These are phyloP conservation scores for Cinnamomum micranthum DNA, from an alignment of 164 flowering plant species.

Conservation along the genomic window DNA sequence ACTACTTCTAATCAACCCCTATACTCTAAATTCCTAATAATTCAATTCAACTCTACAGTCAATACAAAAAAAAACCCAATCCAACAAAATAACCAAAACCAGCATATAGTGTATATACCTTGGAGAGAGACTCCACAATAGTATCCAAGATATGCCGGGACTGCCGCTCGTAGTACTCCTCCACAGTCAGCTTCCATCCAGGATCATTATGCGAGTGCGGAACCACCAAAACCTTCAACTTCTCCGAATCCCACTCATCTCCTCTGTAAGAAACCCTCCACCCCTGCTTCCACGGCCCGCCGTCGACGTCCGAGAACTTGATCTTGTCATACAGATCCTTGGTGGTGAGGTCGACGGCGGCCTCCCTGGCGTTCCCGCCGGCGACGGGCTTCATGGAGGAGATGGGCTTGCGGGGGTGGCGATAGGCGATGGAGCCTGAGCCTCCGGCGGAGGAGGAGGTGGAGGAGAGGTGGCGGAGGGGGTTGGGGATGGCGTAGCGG, in stretches of 20 bases:
- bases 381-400: constrained; percentile 15
- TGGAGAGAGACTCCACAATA: constrained; percentile 76
- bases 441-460: constrained; percentile 29
- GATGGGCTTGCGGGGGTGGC: constrained; percentile 20
- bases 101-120: constrained; percentile 34
- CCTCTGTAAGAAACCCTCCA: constrained; percentile 79
- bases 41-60: too few relatives aligned
- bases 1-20: too few relatives aligned
- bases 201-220: constrained; percentile 99
- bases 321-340: constrained; percentile 86
- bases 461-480: constrained; percentile 18
- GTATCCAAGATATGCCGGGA: constrained; percentile 80
- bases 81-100: neutral
- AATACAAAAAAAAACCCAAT: neutral
- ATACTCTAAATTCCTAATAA: too few relatives aligned
- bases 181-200: constrained; percentile 97
- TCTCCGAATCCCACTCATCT: constrained; percentile 84
- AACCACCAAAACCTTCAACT: constrained; percentile 91
- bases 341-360: constrained; percentile 78
- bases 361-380: constrained; percentile 3
- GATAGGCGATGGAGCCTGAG: constrained; percentile 3
- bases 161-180: constrained; percentile 83
- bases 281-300: constrained; percentile 97
- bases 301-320: constrained; percentile 72
- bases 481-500: constrained; percentile 53